Conservation (phyloP, 306 rosid genomes). For the Gillenia trifoliata region DNA sequence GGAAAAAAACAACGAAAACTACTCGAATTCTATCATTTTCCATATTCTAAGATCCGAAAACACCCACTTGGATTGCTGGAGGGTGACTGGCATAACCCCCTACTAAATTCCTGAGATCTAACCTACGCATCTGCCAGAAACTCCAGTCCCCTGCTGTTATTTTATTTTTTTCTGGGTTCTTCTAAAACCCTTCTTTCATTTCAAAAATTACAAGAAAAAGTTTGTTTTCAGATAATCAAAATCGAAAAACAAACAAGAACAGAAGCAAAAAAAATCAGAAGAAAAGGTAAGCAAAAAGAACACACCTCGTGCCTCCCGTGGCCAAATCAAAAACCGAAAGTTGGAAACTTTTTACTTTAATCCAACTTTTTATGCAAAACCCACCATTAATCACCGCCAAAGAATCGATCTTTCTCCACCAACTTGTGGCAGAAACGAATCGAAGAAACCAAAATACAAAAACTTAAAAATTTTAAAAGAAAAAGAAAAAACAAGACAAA, state of each 20-base stretch:
- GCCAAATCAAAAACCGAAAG: neutral
- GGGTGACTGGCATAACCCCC: conserved; percentile 5
- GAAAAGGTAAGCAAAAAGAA: neutral
- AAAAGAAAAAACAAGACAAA: neutral
- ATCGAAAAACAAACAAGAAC: neutral
- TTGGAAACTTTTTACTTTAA: neutral
- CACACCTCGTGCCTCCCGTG: conserved; percentile 7
- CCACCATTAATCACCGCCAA: neutral
- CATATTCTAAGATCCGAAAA: conserved; percentile 3
- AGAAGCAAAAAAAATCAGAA: neutral
- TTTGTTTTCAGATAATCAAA: neutral
- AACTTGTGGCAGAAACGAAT: neutral
- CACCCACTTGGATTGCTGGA: conserved; percentile 7
- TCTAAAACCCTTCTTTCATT: neutral
- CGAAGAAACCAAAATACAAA: neutral
- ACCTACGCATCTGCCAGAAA: conserved; percentile 4
- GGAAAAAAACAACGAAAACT: neutral
- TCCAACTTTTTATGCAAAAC: neutral
- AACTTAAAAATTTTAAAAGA: no score
- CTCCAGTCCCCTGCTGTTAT: neutral
- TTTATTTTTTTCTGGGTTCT: neutral
- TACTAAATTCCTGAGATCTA: neutral
- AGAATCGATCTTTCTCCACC: neutral
- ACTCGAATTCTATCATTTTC: neutral
- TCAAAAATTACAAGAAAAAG: neutral